Conservation (phyloP, 495 filamentous ascomycete genomes). For the Penicillium coffeae region DNA sequence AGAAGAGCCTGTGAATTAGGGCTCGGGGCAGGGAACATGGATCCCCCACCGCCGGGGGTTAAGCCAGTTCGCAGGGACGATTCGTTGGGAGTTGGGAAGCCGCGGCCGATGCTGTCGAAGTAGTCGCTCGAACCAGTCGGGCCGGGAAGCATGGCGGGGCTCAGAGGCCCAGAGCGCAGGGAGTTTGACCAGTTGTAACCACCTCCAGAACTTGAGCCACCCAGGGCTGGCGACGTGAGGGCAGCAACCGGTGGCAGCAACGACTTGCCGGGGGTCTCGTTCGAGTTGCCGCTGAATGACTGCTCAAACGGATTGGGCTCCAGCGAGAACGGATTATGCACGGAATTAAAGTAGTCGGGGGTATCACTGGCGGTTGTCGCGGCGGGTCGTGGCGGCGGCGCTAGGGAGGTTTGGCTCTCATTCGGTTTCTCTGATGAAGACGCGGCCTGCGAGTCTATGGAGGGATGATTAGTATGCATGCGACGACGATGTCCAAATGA, state of each 20-base stretch:
- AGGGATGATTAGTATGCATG: constrained; percentile 23
- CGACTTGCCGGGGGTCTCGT: constrained; percentile 83
- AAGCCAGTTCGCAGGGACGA: constrained; percentile 87
- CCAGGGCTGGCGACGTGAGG: constrained; percentile 84
- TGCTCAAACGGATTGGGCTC: constrained; percentile 97
- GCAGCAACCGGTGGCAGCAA: constrained; percentile 88
- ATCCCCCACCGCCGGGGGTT: constrained; percentile 92
- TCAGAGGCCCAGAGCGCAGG: constrained; percentile 85
- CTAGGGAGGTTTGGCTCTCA: constrained; percentile 53
- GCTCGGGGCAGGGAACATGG: constrained; percentile 93
- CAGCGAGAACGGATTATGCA: constrained; percentile 62
- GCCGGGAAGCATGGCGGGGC: constrained; percentile 95
- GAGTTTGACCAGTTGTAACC: constrained; percentile 80
- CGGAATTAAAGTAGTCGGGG: constrained; percentile 74
- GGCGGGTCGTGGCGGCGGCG: constrained; percentile 73
- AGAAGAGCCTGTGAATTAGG: constrained; percentile 81
- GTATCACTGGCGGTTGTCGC: constrained; percentile 53
- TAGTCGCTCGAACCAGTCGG: constrained; percentile 74
- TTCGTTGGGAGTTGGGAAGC: constrained; percentile 96
- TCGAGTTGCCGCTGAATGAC: constrained; percentile 68
- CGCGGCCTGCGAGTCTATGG: constrained; percentile 38
- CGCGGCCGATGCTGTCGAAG: constrained; percentile 74
- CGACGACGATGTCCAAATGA: constrained; percentile 10
- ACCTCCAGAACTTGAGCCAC: constrained; percentile 60
- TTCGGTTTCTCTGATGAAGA: constrained; percentile 43